Percentiles rank a stretch among this genome's conserved stretches.
phyloP scores from a whole-genome alignment of 2,329 filamentous ascomycete genomes.

The Ceratocystis harringtonii region DNA sequence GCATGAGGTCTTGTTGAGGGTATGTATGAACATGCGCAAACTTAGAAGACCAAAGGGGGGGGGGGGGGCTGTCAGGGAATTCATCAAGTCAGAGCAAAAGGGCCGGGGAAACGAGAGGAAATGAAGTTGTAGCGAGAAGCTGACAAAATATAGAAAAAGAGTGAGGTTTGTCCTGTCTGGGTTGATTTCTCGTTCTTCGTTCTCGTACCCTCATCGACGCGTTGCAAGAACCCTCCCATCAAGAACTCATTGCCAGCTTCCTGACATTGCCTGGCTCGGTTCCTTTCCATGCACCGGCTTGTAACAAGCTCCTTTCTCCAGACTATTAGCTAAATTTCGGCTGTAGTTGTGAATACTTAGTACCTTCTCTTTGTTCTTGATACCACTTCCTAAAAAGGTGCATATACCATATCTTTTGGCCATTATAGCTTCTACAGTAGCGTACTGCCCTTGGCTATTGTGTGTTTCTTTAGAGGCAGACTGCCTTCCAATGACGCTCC shows the following conservation, averaged over 20 bases:
- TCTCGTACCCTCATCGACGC: not conserved
- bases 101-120: not conserved
- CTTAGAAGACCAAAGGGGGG: not conserved
- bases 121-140: not conserved
- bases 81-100: not conserved
- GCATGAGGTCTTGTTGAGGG: not conserved
- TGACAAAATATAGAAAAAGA: not conserved
- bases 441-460: not conserved
- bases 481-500: not conserved
- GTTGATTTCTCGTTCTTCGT: not conserved
- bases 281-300: too few relatives aligned
- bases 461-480: not conserved
- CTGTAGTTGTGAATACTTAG: too few relatives aligned
- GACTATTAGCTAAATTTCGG: too few relatives aligned
- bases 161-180: not conserved
- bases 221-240: too few relatives aligned
- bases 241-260: too few relatives aligned
- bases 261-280: too few relatives aligned
- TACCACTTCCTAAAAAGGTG: too few relatives aligned
- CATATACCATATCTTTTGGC: too few relatives aligned
- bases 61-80: not conserved
- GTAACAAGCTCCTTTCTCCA: too few relatives aligned
- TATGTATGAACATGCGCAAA: not conserved
- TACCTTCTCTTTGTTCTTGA: too few relatives aligned
- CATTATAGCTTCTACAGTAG: too few relatives aligned